Evolutionary conservation across 2,329 filamentous ascomycete species (phyloP), one percentile per base, ranked within the genome.

Genomic region (Fusarium mundagurra): DNA sequence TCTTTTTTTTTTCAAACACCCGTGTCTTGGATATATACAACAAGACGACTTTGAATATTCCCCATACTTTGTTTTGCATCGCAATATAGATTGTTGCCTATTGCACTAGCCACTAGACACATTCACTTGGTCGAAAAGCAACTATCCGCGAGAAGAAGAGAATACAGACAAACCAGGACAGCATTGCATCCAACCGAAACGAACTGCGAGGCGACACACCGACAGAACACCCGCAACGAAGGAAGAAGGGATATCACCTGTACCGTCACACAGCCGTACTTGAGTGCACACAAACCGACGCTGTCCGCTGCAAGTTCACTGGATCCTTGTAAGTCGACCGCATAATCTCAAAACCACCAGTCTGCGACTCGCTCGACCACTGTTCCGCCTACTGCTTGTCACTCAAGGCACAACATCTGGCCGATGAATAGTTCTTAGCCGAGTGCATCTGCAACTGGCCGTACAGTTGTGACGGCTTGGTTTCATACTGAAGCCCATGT

Each of bases 401-500:
- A 71, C 65, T 66, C 74, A 67, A 62, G 53, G 59, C 58, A 71
- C 77, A 73, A 55, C 53, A 62, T 69, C 61, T 67, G 61, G 65
- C 44, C 55, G 70, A 66, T 67, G 57, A 64, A 69, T 68, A 67
- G 68, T 69, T 68, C 68, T 63, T 73, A 78, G 64, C 72, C 76
- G 69, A 73, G 60, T 69, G 61, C 43, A 64, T 48, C 76, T 80
- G 79, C 78, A 78, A 65, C 72, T 70, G 61, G 58, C 79, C 79
- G 79, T 68, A 34, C 59, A 43, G 72, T 78, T 67, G 76, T 76
- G 76, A 78, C 72, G 55, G 47, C 55, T 54, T 29, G 71, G 20
- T 71, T 69, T 64, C 60, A 47, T 53, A 62, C 43, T 51, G 24
- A 65, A 65, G 54, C 59, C 69, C 60, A 39, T 34, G 29, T 24